Percentiles rank a stretch among this genome's conserved stretches.
phyloP scores from a whole-genome alignment of 179 eudicot species.

The Beta macrorhiza region DNA sequence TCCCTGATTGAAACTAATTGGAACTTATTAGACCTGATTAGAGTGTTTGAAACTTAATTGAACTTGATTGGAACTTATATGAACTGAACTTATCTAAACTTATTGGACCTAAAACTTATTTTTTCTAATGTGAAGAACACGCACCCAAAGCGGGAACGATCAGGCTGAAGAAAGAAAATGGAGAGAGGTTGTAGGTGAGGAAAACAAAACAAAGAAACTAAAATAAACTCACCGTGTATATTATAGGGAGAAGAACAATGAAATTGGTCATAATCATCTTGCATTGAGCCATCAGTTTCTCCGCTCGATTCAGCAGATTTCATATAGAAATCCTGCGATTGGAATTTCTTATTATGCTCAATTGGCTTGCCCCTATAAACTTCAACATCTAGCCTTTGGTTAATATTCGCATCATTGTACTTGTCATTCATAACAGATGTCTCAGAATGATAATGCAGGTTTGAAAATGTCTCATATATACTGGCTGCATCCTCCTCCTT shows the following conservation, averaged over 20 bases:
- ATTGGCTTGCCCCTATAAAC: constrained; percentile 30
- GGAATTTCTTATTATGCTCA: constrained; percentile 25
- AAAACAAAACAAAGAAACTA: constrained; percentile 6
- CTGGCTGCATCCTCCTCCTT: constrained; percentile 44
- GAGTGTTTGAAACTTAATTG: no score
- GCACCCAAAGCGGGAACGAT: no score
- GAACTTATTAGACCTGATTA: no score
- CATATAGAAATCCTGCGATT: constrained; percentile 37
- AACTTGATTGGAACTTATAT: neutral
- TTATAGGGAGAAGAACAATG: constrained; percentile 42
- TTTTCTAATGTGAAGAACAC: no score
- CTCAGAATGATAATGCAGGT: constrained; percentile 45
- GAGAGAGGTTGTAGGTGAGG: neutral
- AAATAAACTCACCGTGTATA: constrained; percentile 48
- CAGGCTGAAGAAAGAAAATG: neutral
- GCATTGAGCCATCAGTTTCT: constrained; percentile 28
- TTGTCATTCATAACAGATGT: constrained; percentile 69
- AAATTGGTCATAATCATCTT: constrained; percentile 36
- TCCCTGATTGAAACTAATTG: no score
- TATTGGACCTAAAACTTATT: no score
- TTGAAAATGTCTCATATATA: constrained; percentile 37
- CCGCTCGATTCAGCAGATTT: constrained; percentile 42
- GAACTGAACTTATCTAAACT: no score
- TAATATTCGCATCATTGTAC: constrained; percentile 25
- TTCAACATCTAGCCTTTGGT: constrained; percentile 23